Conservation (phyloP, 148 eudicot genomes). For the Tetragonia tetragonoides region DNA sequence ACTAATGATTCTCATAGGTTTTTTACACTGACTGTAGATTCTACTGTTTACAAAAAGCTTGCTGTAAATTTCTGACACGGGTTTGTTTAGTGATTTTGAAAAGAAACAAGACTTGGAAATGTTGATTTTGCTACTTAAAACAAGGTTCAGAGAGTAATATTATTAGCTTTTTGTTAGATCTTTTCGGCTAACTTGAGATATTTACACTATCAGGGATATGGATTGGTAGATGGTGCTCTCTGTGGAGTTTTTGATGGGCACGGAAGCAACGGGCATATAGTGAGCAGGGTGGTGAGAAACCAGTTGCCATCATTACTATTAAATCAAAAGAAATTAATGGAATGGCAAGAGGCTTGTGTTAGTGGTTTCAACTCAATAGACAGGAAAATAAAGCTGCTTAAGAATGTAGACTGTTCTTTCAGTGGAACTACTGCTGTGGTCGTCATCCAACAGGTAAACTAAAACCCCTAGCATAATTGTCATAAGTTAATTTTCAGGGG, state of each 20-base stretch:
- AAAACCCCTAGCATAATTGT: neutral
- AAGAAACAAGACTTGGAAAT: neutral
- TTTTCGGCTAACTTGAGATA: neutral
- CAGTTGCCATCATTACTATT: slow-evolving; percentile 55
- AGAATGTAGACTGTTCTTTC: slow-evolving; percentile 54
- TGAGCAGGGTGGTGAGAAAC: slow-evolving; percentile 65
- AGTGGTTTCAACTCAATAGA: slow-evolving; percentile 70
- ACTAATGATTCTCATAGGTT: no score
- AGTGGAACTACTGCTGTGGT: slow-evolving; percentile 85
- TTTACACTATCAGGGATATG: slow-evolving; percentile 51
- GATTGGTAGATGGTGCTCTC: slow-evolving; percentile 49
- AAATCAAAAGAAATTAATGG: slow-evolving; percentile 34
- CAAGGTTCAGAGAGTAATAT: neutral
- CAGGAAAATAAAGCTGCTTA: slow-evolving; percentile 58
- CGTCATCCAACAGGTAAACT: slow-evolving; percentile 60
- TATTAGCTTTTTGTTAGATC: neutral
- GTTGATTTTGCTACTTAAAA: neutral
- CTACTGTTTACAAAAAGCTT: neutral
- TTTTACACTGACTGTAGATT: no score
- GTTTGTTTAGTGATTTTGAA: neutral
- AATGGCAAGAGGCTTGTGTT: slow-evolving; percentile 52
- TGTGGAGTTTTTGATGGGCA: slow-evolving; percentile 88
- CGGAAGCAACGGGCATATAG: slow-evolving; percentile 66
- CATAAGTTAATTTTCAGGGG: neutral
- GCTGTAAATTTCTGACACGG: neutral